phyloP scores from a whole-genome alignment of 1,284 basidiomycete species.

The Austropuccinia psidii region DNA sequence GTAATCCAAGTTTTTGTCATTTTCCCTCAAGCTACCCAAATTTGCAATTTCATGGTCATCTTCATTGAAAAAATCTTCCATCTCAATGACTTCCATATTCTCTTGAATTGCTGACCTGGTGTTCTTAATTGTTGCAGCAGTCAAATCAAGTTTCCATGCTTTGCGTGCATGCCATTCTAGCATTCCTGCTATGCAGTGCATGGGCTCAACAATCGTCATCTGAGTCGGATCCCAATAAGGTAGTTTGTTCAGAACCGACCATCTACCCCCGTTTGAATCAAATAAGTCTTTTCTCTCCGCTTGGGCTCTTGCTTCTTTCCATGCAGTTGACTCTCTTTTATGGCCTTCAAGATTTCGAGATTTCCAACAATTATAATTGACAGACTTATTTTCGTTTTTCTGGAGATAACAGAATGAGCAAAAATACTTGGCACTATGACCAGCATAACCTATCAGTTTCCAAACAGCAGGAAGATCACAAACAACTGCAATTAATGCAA shows the following conservation, averaged over 20 bases:
- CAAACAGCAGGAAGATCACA: constrained; percentile 18
- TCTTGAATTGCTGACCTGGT: not conserved
- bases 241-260: constrained; percentile 21
- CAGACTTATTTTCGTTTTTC: not conserved
- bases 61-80: constrained; percentile 16
- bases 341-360: constrained; percentile 8
- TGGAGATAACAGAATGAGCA: constrained; percentile 29
- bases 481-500: constrained; percentile 21
- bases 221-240: constrained; percentile 20
- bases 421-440: constrained; percentile 22
- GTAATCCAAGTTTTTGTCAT: too few species aligned
- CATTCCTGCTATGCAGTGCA: constrained; percentile 25
- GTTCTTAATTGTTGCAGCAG: constrained; percentile 4
- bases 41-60: constrained; percentile 24
- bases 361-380: not conserved
- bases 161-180: constrained; percentile 10
- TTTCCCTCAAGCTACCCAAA: not conserved
- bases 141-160: constrained; percentile 10
- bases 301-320: constrained; percentile 17
- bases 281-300: not conserved
- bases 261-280: not conserved
- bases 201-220: constrained; percentile 29
- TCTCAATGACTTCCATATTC: not conserved
- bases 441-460: constrained; percentile 21
- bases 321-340: constrained; percentile 7